Evolutionary conservation across 495 filamentous ascomycete species (phyloP).

Genomic region (Penicillium pancosmium): DNA sequence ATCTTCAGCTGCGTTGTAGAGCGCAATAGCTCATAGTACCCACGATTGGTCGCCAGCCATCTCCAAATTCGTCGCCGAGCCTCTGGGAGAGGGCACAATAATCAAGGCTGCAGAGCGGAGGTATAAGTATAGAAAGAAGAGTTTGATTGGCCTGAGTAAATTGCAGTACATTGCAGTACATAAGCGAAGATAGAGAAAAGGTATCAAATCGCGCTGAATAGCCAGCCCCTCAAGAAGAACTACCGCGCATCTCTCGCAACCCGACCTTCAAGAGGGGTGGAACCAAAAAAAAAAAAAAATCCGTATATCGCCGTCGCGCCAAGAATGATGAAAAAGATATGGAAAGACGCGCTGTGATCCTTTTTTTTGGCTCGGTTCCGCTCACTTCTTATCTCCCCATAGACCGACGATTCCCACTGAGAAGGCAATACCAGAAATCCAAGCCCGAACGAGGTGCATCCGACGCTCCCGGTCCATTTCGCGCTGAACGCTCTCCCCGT

Average conservation of each 20-base stretch:
- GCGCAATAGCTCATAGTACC: too few relatives aligned
- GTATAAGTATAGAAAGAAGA: too few relatives aligned
- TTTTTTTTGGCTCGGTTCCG: too few relatives aligned
- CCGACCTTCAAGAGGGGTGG: background rate
- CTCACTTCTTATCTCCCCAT: constrained; percentile 75
- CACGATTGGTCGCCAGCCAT: too few relatives aligned
- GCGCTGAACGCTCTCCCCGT: constrained; percentile 78
- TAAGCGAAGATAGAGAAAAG: background rate
- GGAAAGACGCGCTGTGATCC: background rate
- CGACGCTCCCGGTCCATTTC: constrained; percentile 68
- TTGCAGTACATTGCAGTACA: background rate
- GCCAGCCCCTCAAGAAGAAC: background rate
- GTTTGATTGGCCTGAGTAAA: too few relatives aligned
- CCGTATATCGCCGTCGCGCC: background rate
- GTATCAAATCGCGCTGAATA: background rate
- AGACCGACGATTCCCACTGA: constrained; percentile 78
- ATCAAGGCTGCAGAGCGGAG: too few relatives aligned
- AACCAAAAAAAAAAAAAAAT: background rate
- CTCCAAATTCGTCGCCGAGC: too few relatives aligned
- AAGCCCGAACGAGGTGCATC: constrained; percentile 61
- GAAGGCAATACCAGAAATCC: constrained; percentile 67
- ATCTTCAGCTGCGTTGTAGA: too few relatives aligned
- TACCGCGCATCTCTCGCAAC: background rate
- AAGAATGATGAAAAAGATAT: background rate
- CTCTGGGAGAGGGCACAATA: too few relatives aligned